Base-by-base conservation (phyloP, 257 asterid genomes). In the Plantago major region DNA sequence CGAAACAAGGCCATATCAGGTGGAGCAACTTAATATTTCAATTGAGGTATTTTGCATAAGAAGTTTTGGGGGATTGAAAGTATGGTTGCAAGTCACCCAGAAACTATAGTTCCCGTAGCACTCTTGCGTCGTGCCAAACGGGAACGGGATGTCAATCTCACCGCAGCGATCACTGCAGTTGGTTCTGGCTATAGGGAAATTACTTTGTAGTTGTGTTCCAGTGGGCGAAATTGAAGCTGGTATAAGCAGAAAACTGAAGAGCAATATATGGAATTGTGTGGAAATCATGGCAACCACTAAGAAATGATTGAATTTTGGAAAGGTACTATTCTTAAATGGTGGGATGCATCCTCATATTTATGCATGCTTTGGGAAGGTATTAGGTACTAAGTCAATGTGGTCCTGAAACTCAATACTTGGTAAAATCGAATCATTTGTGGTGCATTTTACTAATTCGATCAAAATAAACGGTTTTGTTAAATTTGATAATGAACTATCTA, bases 141-240 rank as follows among this genome's bases (percentile, higher is more conserved):
- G 79, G 40, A 10, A 74, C 3, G 79, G 76, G 11, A 74, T 62
- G 47, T 52, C 62, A 2, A 70, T 15, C 28, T 66, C 9, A 22
- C 73, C 76, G 17, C 76, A 70, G 7, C n/a, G 46, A 38, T 62
- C 67, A 9, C 0, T 12, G 54, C 80, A 71, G 28, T 43, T 33
- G 10, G 56, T 42, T 60, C 71, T 64, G 1, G 74, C 71, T 50
- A 66, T 42, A 7, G 70, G 67, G 42, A 60, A 73, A n/a, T n/a
- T n/a, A n/a, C n/a, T n/a, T n/a, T n/a, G n/a, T n/a, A n/a, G n/a
- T n/a, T n/a, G n/a, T n/a, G 15, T 22, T 54, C 54, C 38, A 15
- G 59, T 13, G 10, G 55, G 13, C 17, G 13, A 63, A 46, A 58
- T 10, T 37, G 64, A 10, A 10, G 63, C 17, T 14, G 38, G 43